Evolutionary conservation across 1,139 yeast genomes (phyloP), one percentile per base, ranked within the genome.

Genomic region (Ogataea hybrid): DNA sequence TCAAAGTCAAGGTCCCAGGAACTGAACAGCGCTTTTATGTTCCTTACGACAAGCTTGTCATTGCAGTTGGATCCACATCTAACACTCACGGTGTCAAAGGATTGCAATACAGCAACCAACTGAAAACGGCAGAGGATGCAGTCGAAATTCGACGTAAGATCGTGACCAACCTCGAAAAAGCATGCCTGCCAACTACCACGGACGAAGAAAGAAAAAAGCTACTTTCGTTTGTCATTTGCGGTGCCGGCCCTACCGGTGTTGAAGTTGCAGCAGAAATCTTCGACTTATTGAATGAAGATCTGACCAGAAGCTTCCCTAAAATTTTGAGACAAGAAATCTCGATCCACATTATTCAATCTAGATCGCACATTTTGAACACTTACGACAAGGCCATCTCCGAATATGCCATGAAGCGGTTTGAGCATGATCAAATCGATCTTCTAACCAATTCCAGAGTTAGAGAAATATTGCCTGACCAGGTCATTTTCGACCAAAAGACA

Each of bases 171-270:
- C 64, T 79, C 41, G 85, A 80, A 58, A 62, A 63, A 41, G 85
- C 85, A 2, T 73, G 82, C 48, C 62, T 79, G 50, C 84, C 84
- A 46, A 75, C 83, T 1, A 77, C 81, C 1, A 48, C 77, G 2
- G 77, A 75, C 47, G 80, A 71, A 37, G 84, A 79, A 57, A 73
- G 84, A 51, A 76, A 73, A 54, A 70, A 71, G 43, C 60, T 79
- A 41, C 63, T 80, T 42, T 75, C 81, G 49, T 79, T 79, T 64
- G 85, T 80, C 20, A 73, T 80, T 32, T 80, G 84, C 57, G 86
- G 85, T 47, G 86, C 84, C 45, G 85, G 85, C 23, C 85, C 85
- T 48, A 80, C 85, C 2, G 86, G 86, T 51, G 82, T 78, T 32
- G 86, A 80, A 57, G 70, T 80, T 51, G 85, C 85, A 17, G 84